Conservation (phyloP, 2,329 filamentous ascomycete genomes). For the Aspergillus neotritici region DNA sequence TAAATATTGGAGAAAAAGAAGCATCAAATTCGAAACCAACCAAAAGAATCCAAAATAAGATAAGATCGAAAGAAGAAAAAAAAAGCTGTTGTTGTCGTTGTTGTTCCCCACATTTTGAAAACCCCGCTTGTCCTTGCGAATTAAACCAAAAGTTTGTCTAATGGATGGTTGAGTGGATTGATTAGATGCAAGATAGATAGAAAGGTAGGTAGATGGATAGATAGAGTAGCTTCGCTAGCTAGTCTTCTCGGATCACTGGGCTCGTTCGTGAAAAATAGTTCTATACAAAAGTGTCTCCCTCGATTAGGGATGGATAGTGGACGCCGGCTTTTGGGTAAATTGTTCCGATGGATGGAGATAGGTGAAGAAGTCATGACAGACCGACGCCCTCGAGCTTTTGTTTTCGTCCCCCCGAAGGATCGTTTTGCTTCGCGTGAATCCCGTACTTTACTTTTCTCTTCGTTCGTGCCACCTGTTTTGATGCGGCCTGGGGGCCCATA, state of each 20-base stretch:
- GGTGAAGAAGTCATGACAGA: too few relatives aligned
- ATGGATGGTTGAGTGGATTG: slow-evolving; percentile 2
- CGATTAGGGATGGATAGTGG: not conserved
- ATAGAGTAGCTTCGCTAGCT: too few relatives aligned
- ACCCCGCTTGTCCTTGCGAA: not conserved
- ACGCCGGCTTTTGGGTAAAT: too few relatives aligned
- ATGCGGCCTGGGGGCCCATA: too few relatives aligned
- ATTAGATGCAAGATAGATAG: slow-evolving; percentile 11
- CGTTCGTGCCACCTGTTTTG: too few relatives aligned
- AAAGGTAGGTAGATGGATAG: slow-evolving; percentile 6
- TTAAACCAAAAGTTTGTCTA: slow-evolving; percentile 14
- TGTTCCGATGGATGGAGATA: too few relatives aligned
- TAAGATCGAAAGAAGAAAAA: slow-evolving; percentile 5
- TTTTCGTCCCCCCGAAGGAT: too few relatives aligned
- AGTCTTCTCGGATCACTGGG: too few relatives aligned
- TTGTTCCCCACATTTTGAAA: slow-evolving; percentile 3
- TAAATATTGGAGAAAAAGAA: slow-evolving; percentile 2
- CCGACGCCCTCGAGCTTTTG: too few relatives aligned
- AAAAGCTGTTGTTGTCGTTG: not conserved
- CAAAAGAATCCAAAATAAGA: slow-evolving; percentile 6
- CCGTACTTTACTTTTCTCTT: too few relatives aligned
- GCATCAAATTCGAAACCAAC: not conserved
- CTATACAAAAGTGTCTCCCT: not conserved
- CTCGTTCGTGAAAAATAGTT: not conserved
- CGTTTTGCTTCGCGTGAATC: too few relatives aligned